Evolutionary conservation across 768 basidiomycete species (phyloP).

Genomic region (Obba rivulosa): DNA sequence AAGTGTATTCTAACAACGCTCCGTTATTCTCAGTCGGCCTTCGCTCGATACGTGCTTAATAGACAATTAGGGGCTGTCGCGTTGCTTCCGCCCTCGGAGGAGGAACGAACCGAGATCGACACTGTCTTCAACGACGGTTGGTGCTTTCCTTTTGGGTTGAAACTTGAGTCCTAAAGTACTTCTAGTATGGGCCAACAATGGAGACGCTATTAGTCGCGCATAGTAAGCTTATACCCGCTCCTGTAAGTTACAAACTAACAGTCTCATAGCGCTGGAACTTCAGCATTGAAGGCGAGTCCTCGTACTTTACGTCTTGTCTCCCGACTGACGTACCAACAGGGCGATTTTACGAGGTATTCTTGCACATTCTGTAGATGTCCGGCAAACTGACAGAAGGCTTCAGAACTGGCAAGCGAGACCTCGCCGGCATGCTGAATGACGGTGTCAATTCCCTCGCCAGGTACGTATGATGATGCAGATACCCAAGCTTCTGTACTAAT

Average conservation of each 20-base stretch:
- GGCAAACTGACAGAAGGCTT: conserved; percentile 1
- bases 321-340: conserved; percentile 33
- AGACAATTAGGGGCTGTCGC: conserved; percentile 72
- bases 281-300: conserved; percentile 78
- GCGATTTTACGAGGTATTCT: conserved; percentile 77
- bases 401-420: conserved; percentile 94
- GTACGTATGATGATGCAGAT: conserved; percentile 22
- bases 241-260: neutral
- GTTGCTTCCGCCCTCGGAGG: conserved; percentile 49
- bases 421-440: conserved; percentile 88
- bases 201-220: conserved; percentile 87
- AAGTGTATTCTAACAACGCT: conserved; percentile 4
- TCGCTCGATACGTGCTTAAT: conserved; percentile 78
- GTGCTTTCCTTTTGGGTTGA: conserved; percentile 7
- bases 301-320: neutral
- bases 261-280: conserved; percentile 80
- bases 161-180: neutral
- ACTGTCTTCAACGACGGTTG: conserved; percentile 74
- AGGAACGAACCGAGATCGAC: conserved; percentile 57
- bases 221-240: conserved; percentile 47
- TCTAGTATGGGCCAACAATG: conserved; percentile 96
- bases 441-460: conserved; percentile 92
- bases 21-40: conserved; percentile 64
- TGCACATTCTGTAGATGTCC: neutral
- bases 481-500: neutral